Conservation (phyloP, 805 yeast genomes). For the Debaryomyces prosopidis region DNA sequence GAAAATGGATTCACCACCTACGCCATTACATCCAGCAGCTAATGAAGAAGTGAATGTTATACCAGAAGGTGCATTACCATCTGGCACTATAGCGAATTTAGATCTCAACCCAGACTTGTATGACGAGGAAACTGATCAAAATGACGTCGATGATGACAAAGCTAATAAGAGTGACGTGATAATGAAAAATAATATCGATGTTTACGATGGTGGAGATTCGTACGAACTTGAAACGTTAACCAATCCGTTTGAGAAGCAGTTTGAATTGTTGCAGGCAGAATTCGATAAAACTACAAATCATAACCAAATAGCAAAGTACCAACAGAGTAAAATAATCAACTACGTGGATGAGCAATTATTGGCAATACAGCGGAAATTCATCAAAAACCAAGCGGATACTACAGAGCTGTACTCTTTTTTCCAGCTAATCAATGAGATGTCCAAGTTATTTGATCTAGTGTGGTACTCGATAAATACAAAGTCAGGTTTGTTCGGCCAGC, state of each 20-base stretch:
- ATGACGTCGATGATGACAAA: neutral
- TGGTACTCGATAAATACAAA: conserved; percentile 32
- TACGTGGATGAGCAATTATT: conserved; percentile 37
- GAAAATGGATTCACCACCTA: conserved; percentile 25
- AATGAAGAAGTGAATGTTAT: conserved; percentile 31
- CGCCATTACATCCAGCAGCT: conserved; percentile 36
- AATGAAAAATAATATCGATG: neutral
- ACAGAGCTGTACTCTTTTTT: conserved; percentile 20
- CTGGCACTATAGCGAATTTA: conserved; percentile 20
- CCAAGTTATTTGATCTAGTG: conserved; percentile 25
- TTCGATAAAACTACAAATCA: conserved; percentile 7
- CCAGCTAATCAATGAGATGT: conserved; percentile 26
- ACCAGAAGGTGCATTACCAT: conserved; percentile 25
- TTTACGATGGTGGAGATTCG: neutral
- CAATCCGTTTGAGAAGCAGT: conserved; percentile 31
- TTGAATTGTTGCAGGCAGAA: conserved; percentile 11
- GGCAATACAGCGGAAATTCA: conserved; percentile 33
- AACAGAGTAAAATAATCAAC: conserved; percentile 38
- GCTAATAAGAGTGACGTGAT: conserved; percentile 4
- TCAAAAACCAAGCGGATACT: conserved; percentile 35
- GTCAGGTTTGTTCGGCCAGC: conserved; percentile 31
- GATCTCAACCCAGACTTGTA: conserved; percentile 43
- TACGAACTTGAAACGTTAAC: conserved; percentile 17
- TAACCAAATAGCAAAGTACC: conserved; percentile 16
- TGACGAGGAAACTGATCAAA: conserved; percentile 20